These are phyloP conservation scores for Goffeauzyma gilvescens DNA, from an alignment of 768 basidiomycete species.

Conservation along the genomic window DNA sequence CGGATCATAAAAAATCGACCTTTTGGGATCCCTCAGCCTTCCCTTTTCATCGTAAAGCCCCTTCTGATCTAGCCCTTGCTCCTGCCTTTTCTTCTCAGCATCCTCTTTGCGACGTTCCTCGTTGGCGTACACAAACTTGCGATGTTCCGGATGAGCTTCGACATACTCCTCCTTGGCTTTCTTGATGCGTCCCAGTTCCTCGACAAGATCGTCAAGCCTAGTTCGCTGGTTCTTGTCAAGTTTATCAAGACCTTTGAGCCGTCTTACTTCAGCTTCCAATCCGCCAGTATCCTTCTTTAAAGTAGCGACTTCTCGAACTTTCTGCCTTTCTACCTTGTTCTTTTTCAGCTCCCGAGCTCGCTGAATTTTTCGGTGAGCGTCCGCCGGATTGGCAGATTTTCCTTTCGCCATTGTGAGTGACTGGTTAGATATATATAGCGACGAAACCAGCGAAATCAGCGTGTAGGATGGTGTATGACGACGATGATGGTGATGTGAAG, in stretches of 20 bases:
- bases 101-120: constrained; percentile 33
- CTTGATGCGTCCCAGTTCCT: constrained; percentile 59
- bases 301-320: constrained; percentile 67
- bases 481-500: too few species aligned
- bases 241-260: background rate
- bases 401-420: too few species aligned
- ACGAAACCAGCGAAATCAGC: too few species aligned
- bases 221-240: constrained; percentile 39
- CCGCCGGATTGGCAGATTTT: constrained; percentile 85
- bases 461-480: too few species aligned
- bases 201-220: constrained; percentile 52
- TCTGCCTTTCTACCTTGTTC: constrained; percentile 71
- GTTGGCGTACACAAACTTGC: constrained; percentile 57
- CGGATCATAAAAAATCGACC: constrained; percentile 79
- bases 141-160: constrained; percentile 78
- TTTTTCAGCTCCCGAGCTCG: constrained; percentile 55
- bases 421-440: too few species aligned
- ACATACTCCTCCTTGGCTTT: constrained; percentile 83
- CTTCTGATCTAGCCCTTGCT: constrained; percentile 33
- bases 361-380: constrained; percentile 53
- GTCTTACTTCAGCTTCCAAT: constrained; percentile 54
- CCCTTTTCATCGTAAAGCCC: constrained; percentile 58
- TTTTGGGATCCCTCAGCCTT: constrained; percentile 69
- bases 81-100: constrained; percentile 45
- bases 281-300: constrained; percentile 87